Base-by-base conservation (phyloP, 345 rosid species). In the Salix purpurea region DNA sequence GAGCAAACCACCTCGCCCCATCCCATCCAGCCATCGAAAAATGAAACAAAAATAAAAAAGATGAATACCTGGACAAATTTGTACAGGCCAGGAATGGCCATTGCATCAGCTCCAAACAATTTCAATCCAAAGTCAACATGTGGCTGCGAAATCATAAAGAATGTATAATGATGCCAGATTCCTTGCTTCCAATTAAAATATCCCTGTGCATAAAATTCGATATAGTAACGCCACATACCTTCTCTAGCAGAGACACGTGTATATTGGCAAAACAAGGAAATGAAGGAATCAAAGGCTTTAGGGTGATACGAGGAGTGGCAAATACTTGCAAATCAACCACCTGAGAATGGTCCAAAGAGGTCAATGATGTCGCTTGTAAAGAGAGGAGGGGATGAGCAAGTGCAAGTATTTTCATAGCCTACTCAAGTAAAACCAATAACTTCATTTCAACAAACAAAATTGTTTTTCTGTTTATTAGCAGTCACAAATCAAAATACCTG, bases 31-130 rank as follows among this genome's bases (percentile, higher is more conserved):
- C 14, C 28, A 58, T 58, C 5, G 7, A 66, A 19, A 19, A 28
- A 34, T n/a, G 39, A 42, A 23, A 19, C 26, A 5, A 28, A 52
- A 19, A 28, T 4, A 52, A 16, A 30, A 11, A 75, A 36, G 32
- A 66, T 16, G 67, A 54, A 72, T 72, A 95, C 99, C 97, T 96
- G 99, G 83, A 90, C 94, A 86, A 96, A 83, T 83, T 96, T 80
- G 89, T 96, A 96, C 76, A 93, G 91, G 67, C 98, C 98, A 69
- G 98, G 99, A 76, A 96, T 96, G 48, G 99, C 83, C 99, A 96
- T 96, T 67, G 89, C 91, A 84, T 96, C 99, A 72, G 94, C 98
- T 73, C 99, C 99, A 37, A 93, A 76, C 75, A 96, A 87, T 83
- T 92, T 96, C 18, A 96, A 85, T 42, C 99, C 99, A 85, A 96